Conservation (phyloP, 805 yeast species). For the Candida gorgasii region DNA sequence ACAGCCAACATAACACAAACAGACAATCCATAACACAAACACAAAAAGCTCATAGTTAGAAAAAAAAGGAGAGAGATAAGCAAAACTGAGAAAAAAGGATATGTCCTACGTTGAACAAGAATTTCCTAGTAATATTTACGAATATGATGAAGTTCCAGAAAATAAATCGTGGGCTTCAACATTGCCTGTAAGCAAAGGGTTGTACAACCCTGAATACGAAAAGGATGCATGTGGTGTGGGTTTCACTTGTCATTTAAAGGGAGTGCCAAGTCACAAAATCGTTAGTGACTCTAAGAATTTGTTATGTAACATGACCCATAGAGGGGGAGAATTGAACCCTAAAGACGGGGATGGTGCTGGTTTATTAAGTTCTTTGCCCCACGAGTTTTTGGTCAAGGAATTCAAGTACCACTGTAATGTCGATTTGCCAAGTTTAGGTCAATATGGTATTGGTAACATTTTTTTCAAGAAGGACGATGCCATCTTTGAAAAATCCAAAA, state of each 20-base stretch:
- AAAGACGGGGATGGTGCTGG: slow-evolving; percentile 99
- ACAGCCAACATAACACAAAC: too few relatives aligned
- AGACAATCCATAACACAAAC: background rate
- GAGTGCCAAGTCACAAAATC: slow-evolving; percentile 83
- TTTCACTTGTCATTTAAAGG: slow-evolving; percentile 92
- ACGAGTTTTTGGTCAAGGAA: slow-evolving; percentile 81
- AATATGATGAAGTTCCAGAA: slow-evolving; percentile 72
- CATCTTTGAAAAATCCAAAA: slow-evolving; percentile 67
- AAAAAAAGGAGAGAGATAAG: slow-evolving; percentile 13
- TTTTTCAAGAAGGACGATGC: slow-evolving; percentile 85
- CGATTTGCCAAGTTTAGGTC: slow-evolving; percentile 74
- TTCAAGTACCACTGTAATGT: slow-evolving; percentile 69
- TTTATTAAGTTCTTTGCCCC: slow-evolving; percentile 89
- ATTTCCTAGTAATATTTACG: slow-evolving; percentile 47
- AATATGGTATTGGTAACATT: slow-evolving; percentile 92
- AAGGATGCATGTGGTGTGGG: slow-evolving; percentile 99
- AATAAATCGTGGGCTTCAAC: slow-evolving; percentile 92
- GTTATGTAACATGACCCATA: slow-evolving; percentile 96
- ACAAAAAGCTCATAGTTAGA: background rate
- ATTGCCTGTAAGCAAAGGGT: slow-evolving; percentile 82
- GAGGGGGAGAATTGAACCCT: slow-evolving; percentile 98
- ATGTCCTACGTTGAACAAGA: slow-evolving; percentile 44
- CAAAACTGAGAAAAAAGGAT: background rate
- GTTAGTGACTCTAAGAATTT: slow-evolving; percentile 86
- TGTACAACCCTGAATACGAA: slow-evolving; percentile 90